These are phyloP conservation scores for Ceriops tagal DNA, from an alignment of 345 rosid genomes.

Conservation along the genomic window DNA sequence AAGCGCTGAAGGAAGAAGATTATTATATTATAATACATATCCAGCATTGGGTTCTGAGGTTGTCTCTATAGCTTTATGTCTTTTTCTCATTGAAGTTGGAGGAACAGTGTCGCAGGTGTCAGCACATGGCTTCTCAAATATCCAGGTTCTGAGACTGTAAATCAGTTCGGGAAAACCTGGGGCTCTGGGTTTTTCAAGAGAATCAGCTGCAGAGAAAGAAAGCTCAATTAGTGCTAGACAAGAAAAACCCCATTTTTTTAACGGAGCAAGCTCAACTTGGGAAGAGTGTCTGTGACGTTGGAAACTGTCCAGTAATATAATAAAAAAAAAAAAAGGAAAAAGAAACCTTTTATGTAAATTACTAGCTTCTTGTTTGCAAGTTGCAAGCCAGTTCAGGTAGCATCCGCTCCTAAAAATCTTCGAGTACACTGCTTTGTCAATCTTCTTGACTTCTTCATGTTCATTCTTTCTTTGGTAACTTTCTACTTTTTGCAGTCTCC, in stretches of 20 bases:
- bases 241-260: slow-evolving; percentile 13
- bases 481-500: neutral
- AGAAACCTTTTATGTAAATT: neutral
- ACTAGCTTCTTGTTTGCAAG: slow-evolving; percentile 12
- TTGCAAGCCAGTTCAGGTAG: slow-evolving; percentile 8
- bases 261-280: slow-evolving; percentile 19
- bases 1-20: slow-evolving; percentile 7
- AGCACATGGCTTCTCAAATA: slow-evolving; percentile 57
- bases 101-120: slow-evolving; percentile 40
- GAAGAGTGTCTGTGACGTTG: slow-evolving; percentile 12
- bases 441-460: neutral
- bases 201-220: slow-evolving; percentile 31
- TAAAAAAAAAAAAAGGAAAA: neutral
- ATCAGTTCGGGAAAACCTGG: slow-evolving; percentile 16
- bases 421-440: neutral
- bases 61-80: slow-evolving; percentile 1
- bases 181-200: slow-evolving; percentile 40
- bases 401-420: slow-evolving; percentile 12
- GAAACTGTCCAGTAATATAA: neutral
- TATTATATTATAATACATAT: slow-evolving; percentile 11
- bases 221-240: slow-evolving; percentile 22
- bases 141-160: slow-evolving; percentile 45
- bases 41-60: neutral
- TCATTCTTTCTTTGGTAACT: slow-evolving; percentile 5
- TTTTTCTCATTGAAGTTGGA: slow-evolving; percentile 14